Percentiles rank a stretch among this genome's conserved stretches.
Evolutionary conservation across 2,329 filamentous ascomycete genomes (phyloP).

Genomic region (Diaporthe citri): DNA sequence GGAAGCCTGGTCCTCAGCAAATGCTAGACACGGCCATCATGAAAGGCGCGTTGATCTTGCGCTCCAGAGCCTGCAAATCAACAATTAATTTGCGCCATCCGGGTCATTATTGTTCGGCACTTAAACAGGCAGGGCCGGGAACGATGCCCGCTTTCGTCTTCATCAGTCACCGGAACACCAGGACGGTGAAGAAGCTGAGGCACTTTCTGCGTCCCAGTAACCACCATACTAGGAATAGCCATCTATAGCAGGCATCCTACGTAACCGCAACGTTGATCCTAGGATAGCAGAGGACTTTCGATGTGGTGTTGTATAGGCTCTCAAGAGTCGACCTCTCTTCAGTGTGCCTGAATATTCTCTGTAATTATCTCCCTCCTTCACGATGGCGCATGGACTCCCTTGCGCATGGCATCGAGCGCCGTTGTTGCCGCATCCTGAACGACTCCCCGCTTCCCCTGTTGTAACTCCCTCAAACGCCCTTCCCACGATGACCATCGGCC

Average conservation of each 20-base stretch:
- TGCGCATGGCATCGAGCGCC: not conserved
- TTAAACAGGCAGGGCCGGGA: no score
- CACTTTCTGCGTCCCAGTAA: no score
- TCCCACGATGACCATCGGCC: not conserved
- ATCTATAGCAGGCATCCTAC: no score
- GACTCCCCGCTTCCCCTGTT: not conserved
- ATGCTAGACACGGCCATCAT: slow-evolving; percentile 97
- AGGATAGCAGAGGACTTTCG: no score
- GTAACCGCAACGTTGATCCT: no score
- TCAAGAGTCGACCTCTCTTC: no score
- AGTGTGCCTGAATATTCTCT: not conserved
- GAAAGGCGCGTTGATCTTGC: slow-evolving; percentile 91
- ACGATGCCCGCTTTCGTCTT: no score
- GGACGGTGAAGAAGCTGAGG: no score
- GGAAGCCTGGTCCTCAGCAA: not conserved
- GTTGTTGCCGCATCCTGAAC: not conserved
- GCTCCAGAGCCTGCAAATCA: slow-evolving; percentile 80
- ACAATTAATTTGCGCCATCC: not conserved
- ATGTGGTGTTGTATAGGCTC: no score
- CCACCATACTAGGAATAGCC: no score
- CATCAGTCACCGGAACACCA: no score
- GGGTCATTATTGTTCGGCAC: no score
- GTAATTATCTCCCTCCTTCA: not conserved
- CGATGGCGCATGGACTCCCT: not conserved
- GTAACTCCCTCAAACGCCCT: not conserved